Conservation (phyloP, 208 protist genomes). For the Zelonia costaricensis region DNA sequence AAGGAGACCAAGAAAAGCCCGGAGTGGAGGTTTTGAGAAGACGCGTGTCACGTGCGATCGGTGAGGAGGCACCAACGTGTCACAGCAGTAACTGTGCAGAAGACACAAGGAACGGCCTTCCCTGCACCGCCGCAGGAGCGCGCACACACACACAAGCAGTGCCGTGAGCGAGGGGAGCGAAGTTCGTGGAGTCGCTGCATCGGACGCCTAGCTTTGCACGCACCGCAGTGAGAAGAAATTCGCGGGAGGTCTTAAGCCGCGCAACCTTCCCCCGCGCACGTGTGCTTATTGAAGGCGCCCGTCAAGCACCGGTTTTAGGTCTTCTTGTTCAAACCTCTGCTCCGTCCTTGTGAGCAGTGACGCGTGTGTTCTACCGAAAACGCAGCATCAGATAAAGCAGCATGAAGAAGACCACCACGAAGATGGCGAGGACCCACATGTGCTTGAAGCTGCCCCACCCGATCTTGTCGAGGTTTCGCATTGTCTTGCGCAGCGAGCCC, state of each 20-base stretch:
- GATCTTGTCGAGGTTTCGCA: conserved; percentile 52
- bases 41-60: neutral
- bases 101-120: too few relatives aligned
- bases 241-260: too few relatives aligned
- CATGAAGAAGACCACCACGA: conserved; percentile 77
- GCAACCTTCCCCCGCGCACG: too few relatives aligned
- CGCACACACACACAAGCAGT: too few relatives aligned
- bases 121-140: too few relatives aligned
- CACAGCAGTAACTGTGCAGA: too few relatives aligned
- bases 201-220: too few relatives aligned
- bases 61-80: neutral
- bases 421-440: conserved; percentile 85
- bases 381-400: conserved; percentile 77
- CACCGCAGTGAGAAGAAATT: too few relatives aligned
- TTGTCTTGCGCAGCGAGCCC: conserved; percentile 43
- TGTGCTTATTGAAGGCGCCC: too few relatives aligned
- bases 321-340: neutral
- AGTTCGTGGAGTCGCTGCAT: too few relatives aligned
- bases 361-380: conserved; percentile 27
- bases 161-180: too few relatives aligned
- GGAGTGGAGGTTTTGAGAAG: neutral
- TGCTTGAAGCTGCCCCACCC: conserved; percentile 50
- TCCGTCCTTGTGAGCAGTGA: neutral
- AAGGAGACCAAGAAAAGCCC: neutral
- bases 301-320: neutral